These are phyloP conservation scores for Nannizzia gypsea DNA, from an alignment of 2,329 filamentous ascomycete species.

Conservation along the genomic window DNA sequence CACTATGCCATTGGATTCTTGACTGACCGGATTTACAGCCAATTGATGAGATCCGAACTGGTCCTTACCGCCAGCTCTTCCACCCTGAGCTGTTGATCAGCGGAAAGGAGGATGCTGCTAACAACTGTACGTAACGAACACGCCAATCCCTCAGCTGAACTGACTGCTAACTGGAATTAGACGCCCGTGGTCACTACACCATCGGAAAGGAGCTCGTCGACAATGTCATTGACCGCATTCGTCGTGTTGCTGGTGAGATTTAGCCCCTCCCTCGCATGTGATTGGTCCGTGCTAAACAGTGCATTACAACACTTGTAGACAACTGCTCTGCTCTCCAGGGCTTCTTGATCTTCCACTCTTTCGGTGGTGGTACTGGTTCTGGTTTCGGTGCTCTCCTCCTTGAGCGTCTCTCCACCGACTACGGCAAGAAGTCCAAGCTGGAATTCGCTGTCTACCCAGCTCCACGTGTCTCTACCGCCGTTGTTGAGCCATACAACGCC, in stretches of 20 bases:
- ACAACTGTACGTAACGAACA: slow-evolving; percentile 46
- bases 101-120: slow-evolving; percentile 58
- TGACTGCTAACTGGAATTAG: slow-evolving; percentile 24
- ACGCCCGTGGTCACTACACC: slow-evolving; percentile 58
- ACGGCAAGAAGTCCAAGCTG: slow-evolving; percentile 99
- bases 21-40: slow-evolving; percentile 31
- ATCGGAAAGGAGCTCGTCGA: slow-evolving; percentile 57
- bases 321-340: slow-evolving; percentile 56
- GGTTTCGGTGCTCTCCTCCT: slow-evolving; percentile 97
- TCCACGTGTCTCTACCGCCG: slow-evolving; percentile 89
- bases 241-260: slow-evolving; percentile 48
- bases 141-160: background rate
- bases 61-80: slow-evolving; percentile 51
- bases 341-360: slow-evolving; percentile 95
- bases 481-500: slow-evolving; percentile 99
- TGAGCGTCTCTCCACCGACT: slow-evolving; percentile 98
- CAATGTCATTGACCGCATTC: slow-evolving; percentile 51
- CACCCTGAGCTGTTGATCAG: slow-evolving; percentile 55
- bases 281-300: background rate
- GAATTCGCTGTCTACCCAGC: slow-evolving; percentile 99
- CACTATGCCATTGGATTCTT: slow-evolving; percentile 5
- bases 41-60: slow-evolving; percentile 56
- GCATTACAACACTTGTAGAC: slow-evolving; percentile 31
- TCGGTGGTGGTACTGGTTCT: slow-evolving; percentile 96
- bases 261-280: slow-evolving; percentile 2